These are phyloP conservation scores for Nannizzia gypsea DNA, from an alignment of 2,329 filamentous ascomycete species.

Conservation along the genomic window DNA sequence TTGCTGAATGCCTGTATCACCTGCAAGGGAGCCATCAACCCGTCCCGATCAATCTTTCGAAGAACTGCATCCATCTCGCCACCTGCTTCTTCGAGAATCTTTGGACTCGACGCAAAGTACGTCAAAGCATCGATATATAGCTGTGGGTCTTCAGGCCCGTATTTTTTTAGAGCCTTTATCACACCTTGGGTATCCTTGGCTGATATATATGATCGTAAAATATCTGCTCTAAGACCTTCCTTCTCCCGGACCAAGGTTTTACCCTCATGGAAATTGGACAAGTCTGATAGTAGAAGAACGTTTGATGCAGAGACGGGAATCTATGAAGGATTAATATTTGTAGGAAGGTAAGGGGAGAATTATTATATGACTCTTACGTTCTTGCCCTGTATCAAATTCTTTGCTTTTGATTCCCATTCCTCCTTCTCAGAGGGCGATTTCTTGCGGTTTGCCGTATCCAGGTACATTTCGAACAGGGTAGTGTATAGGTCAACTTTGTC, in stretches of 20 bases:
- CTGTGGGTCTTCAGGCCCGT: conserved; percentile 80
- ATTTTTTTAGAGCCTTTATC: conserved; percentile 79
- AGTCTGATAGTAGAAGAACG: conserved; percentile 79
- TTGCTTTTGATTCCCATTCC: conserved; percentile 84
- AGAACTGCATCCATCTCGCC: conserved; percentile 73
- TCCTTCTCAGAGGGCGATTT: conserved; percentile 54
- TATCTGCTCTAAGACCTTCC: conserved; percentile 81
- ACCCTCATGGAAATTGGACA: conserved; percentile 80
- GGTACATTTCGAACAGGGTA: conserved; percentile 94
- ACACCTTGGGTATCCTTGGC: conserved; percentile 85
- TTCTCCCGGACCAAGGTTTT: conserved; percentile 90
- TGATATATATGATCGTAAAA: conserved; percentile 90
- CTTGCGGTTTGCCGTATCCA: conserved; percentile 71
- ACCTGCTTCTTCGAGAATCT: conserved; percentile 73
- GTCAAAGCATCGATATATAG: conserved; percentile 85
- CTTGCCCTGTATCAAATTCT: conserved; percentile 70
- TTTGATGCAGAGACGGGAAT: conserved; percentile 86
- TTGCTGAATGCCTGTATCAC: conserved; percentile 82
- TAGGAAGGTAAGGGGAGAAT: not conserved
- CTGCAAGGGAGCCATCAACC: conserved; percentile 88
- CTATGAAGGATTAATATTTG: conserved; percentile 21
- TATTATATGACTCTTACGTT: conserved; percentile 39
- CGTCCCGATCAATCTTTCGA: conserved; percentile 75
- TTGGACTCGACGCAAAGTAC: conserved; percentile 79
- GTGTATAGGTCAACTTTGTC: conserved; percentile 84